Evolutionary conservation across 179 eudicot genomes (phyloP).

Genomic region (Vitellaria paradoxa): DNA sequence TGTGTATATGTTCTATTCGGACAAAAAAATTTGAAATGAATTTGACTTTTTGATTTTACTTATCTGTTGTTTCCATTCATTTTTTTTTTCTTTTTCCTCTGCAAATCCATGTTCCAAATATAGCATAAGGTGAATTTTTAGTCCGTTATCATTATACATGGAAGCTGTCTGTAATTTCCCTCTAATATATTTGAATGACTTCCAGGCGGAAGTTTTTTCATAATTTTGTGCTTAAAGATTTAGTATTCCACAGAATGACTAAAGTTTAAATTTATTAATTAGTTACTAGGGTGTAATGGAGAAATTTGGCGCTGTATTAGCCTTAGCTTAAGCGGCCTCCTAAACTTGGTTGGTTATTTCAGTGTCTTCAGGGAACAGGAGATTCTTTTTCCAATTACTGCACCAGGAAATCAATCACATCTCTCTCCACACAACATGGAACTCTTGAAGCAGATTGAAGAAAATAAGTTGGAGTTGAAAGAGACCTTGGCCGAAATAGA

Average conservation of each 20-base stretch:
- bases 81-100: no score
- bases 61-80: no score
- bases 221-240: neutral
- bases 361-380: conserved; percentile 33
- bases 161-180: neutral
- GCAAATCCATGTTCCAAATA: no score
- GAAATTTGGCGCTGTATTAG: neutral
- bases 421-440: neutral
- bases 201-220: neutral
- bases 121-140: no score
- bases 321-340: neutral
- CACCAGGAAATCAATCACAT: conserved; percentile 1
- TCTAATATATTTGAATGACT: neutral
- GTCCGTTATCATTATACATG: neutral
- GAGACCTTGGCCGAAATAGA: neutral
- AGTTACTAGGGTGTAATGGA: neutral
- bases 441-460: conserved; percentile 11
- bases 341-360: neutral
- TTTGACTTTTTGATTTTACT: no score
- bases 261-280: no score
- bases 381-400: conserved; percentile 41
- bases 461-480: conserved; percentile 6
- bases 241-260: neutral
- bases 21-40: no score
- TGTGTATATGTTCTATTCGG: conserved; percentile 19